Percentiles rank a stretch among this genome's conserved stretches.
These are phyloP conservation scores for Pascua guehoae DNA, from an alignment of 1,284 basidiomycete species.

Conservation along the genomic window DNA sequence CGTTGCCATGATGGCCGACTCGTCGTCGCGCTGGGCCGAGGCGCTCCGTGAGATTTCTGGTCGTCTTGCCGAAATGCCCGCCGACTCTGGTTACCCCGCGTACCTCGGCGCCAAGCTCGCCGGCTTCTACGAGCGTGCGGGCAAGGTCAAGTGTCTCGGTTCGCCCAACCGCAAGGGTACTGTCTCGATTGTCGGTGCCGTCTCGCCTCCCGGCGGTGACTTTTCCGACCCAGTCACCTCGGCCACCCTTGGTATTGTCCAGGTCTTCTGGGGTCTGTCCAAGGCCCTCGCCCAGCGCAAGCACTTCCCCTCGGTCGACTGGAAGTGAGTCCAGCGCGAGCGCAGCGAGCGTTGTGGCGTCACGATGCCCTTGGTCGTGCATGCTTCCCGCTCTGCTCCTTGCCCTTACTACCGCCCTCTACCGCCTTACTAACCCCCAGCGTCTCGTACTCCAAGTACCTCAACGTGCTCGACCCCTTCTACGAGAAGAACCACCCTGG, in stretches of 20 bases:
- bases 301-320: conserved; percentile 97
- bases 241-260: conserved; percentile 95
- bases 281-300: conserved; percentile 78
- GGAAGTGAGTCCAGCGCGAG: conserved; percentile 57
- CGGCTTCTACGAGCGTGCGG: conserved; percentile 98
- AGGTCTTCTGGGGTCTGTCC: conserved; percentile 69
- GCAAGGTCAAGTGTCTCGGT: conserved; percentile 89
- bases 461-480: conserved; percentile 87
- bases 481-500: conserved; percentile 89
- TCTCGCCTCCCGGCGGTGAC: conserved; percentile 97
- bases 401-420: too few species aligned
- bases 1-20: conserved; percentile 99
- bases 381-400: too few species aligned
- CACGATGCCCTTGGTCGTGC: too few species aligned
- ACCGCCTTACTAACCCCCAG: too few species aligned
- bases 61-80: conserved; percentile 99
- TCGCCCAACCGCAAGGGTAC: conserved; percentile 85
- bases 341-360: too few species aligned
- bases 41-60: conserved; percentile 99
- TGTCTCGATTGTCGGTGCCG: conserved; percentile 97
- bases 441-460: conserved; percentile 97
- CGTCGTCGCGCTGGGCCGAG: conserved; percentile 98
- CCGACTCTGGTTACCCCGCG: conserved; percentile 97
- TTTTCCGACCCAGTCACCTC: conserved; percentile 99
- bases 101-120: conserved; percentile 95